Conservation (phyloP, 2,329 filamentous ascomycete genomes). For the Aspergillus quadrilineatus region DNA sequence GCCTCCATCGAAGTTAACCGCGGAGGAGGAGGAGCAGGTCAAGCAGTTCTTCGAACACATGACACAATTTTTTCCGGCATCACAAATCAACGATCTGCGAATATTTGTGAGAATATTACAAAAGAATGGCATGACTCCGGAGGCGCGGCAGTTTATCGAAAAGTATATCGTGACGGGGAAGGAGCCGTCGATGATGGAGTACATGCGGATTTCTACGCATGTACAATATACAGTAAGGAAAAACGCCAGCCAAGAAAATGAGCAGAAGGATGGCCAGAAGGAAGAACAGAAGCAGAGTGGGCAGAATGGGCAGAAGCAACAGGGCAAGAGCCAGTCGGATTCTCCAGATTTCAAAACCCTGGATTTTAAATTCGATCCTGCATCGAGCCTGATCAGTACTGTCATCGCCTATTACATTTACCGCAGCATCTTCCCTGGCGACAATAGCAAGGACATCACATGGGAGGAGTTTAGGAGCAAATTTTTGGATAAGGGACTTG, state of each 20-base stretch:
- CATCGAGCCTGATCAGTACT: constrained; percentile 56
- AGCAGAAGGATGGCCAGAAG: constrained; percentile 17
- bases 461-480: constrained; percentile 95
- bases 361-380: constrained; percentile 55
- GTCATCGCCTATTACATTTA: constrained; percentile 65
- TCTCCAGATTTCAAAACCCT: constrained; percentile 37
- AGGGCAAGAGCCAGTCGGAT: constrained; percentile 15
- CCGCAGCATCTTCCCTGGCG: constrained; percentile 64
- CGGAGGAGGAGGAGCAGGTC: constrained; percentile 59
- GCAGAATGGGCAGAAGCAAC: constrained; percentile 23
- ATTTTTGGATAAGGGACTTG: constrained; percentile 92
- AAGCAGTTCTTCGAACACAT: constrained; percentile 57
- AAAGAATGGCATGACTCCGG: constrained; percentile 68
- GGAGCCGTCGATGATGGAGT: constrained; percentile 53
- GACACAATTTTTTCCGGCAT: constrained; percentile 59
- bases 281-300: constrained; percentile 21
- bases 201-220: constrained; percentile 61
- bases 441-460: constrained; percentile 77
- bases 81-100: constrained; percentile 41
- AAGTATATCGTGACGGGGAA: constrained; percentile 50
- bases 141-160: constrained; percentile 64
- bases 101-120: constrained; percentile 58
- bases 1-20: constrained; percentile 48
- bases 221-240: constrained; percentile 40
- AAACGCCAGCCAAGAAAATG: constrained; percentile 24